Evolutionary conservation across 257 asterid genomes (phyloP).

Genomic region (Paulownia fortunei): DNA sequence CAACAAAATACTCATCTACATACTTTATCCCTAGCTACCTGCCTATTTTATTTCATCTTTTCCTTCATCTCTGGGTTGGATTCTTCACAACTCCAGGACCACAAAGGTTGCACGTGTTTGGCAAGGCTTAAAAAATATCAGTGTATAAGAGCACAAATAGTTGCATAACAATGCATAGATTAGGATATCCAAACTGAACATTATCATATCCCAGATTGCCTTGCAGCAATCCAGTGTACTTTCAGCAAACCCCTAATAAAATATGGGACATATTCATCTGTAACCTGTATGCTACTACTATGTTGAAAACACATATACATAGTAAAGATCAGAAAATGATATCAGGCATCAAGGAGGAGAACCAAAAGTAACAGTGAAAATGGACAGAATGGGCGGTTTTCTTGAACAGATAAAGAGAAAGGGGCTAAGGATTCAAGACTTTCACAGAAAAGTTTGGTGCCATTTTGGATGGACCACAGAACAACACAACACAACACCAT

Average conservation of each 20-base stretch:
- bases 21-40: constrained; percentile 18
- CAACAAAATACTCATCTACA: not conserved
- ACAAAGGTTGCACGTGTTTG: constrained; percentile 29
- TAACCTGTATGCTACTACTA: not conserved
- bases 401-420: not conserved
- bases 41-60: not conserved
- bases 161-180: not conserved
- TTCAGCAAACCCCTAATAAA: not conserved
- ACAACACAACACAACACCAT: constrained; percentile 34
- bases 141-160: not conserved
- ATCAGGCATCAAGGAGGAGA: not conserved
- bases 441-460: constrained; percentile 30
- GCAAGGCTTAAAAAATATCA: not conserved
- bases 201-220: constrained; percentile 16
- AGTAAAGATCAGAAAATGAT: not conserved
- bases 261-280: not conserved
- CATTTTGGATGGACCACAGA: constrained; percentile 40
- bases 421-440: not conserved
- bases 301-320: not conserved
- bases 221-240: not conserved
- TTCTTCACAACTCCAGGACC: constrained; percentile 23
- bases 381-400: not conserved
- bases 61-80: not conserved
- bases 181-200: constrained; percentile 14
- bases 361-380: not conserved